These are phyloP conservation scores for Wickerhamiella lipophila DNA, from an alignment of 805 yeast species.

Conservation along the genomic window DNA sequence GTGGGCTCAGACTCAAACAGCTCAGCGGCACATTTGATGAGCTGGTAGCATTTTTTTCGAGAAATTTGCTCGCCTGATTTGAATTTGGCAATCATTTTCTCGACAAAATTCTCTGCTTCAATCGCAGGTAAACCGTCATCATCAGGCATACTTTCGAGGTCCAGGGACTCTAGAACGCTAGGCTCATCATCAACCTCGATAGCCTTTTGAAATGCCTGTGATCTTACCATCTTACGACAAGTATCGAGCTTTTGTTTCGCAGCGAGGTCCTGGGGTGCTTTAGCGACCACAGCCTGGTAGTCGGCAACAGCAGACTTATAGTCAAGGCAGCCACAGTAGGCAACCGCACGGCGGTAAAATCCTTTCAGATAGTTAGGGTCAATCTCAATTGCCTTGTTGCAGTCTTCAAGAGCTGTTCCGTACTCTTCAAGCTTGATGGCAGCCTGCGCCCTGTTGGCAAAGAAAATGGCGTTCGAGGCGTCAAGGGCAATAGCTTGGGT, in stretches of 20 bases:
- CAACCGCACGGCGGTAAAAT: slow-evolving; percentile 76
- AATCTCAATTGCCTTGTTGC: slow-evolving; percentile 53
- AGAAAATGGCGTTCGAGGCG: slow-evolving; percentile 50
- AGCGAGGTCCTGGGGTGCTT: slow-evolving; percentile 54
- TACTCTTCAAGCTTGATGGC: slow-evolving; percentile 75
- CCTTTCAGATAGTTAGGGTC: slow-evolving; percentile 64
- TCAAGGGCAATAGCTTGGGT: slow-evolving; percentile 58
- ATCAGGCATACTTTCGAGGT: slow-evolving; percentile 33
- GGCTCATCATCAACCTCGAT: slow-evolving; percentile 59
- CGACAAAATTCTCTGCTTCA: slow-evolving; percentile 42
- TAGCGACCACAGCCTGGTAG: slow-evolving; percentile 47
- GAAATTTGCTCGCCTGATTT: slow-evolving; percentile 62
- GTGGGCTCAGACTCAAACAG: slow-evolving; percentile 56
- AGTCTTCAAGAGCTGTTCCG: slow-evolving; percentile 74
- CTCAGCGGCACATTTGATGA: slow-evolving; percentile 57
- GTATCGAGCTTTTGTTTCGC: slow-evolving; percentile 52
- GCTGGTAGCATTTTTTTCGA: slow-evolving; percentile 71
- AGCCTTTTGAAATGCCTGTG: slow-evolving; percentile 73
- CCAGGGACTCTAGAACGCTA: slow-evolving; percentile 34
- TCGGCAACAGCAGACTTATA: slow-evolving; percentile 63
- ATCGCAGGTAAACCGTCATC: slow-evolving; percentile 41
- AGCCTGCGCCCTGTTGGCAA: slow-evolving; percentile 78
- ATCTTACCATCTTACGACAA: slow-evolving; percentile 52
- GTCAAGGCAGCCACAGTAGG: slow-evolving; percentile 61
- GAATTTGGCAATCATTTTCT: slow-evolving; percentile 56